phyloP scores from a whole-genome alignment of 768 basidiomycete genomes.

The Ramaria rubella region DNA sequence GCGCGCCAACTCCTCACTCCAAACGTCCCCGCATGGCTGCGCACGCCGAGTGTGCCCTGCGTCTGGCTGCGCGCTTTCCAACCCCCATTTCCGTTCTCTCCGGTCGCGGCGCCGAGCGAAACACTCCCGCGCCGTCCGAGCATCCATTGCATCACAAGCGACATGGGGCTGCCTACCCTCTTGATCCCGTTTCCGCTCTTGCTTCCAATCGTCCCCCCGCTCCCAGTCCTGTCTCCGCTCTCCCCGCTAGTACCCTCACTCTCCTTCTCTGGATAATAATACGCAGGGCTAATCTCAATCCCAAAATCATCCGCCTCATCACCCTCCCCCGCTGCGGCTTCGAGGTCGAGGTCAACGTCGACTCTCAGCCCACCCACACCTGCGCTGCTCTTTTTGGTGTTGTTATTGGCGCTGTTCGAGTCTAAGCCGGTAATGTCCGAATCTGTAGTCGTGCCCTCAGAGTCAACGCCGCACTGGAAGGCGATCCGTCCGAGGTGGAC shows the following conservation, averaged over 20 bases:
- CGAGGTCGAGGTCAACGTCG: background rate
- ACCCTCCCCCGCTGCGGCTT: background rate
- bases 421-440: background rate
- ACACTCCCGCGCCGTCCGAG: background rate
- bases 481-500: background rate
- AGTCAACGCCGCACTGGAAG: background rate
- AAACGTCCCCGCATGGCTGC: conserved; percentile 4
- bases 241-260: background rate
- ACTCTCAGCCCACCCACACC: background rate
- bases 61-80: too few species aligned
- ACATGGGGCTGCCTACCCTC: background rate
- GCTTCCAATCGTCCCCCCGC: background rate
- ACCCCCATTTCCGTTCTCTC: background rate
- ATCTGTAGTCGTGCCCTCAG: background rate
- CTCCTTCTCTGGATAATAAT: conserved; percentile 18
- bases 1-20: conserved; percentile 5
- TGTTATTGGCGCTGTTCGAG: background rate
- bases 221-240: background rate
- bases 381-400: background rate
- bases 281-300: conserved; percentile 38
- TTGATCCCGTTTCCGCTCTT: background rate
- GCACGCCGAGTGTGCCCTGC: too few species aligned
- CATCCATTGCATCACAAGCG: background rate
- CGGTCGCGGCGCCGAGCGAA: background rate
- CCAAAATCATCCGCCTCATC: background rate